Percentiles rank a stretch among this genome's conserved stretches.
These are phyloP conservation scores for Hemileccinum rubropunctum DNA, from an alignment of 768 basidiomycete genomes.

Conservation along the genomic window DNA sequence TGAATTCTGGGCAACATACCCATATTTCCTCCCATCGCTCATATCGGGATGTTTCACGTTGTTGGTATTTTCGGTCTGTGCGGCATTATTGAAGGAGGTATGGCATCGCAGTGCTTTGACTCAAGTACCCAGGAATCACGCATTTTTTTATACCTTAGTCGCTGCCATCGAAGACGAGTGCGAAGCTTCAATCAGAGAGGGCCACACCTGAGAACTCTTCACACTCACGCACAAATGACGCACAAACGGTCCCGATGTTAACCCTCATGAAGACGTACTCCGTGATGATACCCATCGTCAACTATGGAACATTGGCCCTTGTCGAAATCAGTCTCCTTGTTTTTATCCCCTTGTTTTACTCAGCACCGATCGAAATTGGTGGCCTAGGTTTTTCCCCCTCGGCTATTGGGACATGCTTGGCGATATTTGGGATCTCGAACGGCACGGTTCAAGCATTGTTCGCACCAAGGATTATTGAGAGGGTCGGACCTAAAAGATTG, in stretches of 20 bases:
- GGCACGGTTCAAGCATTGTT: constrained; percentile 41
- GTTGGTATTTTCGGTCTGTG: constrained; percentile 13
- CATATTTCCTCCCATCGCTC: constrained; percentile 37
- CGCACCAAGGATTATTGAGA: constrained; percentile 38
- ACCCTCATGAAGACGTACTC: constrained; percentile 22
- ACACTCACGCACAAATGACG: neutral
- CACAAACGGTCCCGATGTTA: constrained; percentile 30
- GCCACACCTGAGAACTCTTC: neutral
- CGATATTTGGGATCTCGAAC: constrained; percentile 33
- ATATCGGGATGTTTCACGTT: constrained; percentile 16
- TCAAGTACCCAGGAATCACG: neutral
- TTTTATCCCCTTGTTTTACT: constrained; percentile 44
- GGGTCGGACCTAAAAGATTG: too few relatives aligned
- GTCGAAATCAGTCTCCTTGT: constrained; percentile 38
- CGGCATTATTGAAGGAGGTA: constrained; percentile 32
- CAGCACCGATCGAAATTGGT: constrained; percentile 41
- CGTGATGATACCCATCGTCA: constrained; percentile 40
- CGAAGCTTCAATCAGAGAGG: neutral
- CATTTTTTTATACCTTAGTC: constrained; percentile 16
- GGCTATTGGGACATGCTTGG: constrained; percentile 39
- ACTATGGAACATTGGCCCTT: constrained; percentile 41
- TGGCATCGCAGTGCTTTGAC: neutral
- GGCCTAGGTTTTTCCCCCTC: constrained; percentile 41
- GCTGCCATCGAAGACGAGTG: constrained; percentile 13
- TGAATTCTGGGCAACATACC: constrained; percentile 33